These are phyloP conservation scores for Cadophora sp. DNA, from an alignment of 2,329 filamentous ascomycete species.

Conservation along the genomic window DNA sequence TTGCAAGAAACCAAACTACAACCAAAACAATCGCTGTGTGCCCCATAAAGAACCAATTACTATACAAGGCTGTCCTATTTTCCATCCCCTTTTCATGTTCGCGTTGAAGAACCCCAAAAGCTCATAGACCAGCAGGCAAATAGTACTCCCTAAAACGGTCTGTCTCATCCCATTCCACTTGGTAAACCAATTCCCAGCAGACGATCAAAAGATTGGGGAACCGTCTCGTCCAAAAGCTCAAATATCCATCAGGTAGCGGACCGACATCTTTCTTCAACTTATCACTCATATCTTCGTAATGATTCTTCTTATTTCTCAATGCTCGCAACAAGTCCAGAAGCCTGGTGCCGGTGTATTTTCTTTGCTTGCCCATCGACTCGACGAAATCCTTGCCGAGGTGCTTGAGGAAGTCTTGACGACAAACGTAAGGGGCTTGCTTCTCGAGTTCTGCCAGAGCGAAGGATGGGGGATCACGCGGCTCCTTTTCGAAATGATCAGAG, in stretches of 20 bases:
- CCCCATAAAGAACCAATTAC: background rate
- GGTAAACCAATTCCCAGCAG: conserved; percentile 67
- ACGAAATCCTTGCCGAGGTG: conserved; percentile 81
- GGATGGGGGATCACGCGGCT: conserved; percentile 83
- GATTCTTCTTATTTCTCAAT: conserved; percentile 94
- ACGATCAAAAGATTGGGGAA: conserved; percentile 72
- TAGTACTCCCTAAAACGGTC: conserved; percentile 76
- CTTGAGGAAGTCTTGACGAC: conserved; percentile 78
- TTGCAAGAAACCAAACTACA: background rate
- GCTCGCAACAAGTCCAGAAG: conserved; percentile 89
- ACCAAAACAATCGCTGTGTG: background rate
- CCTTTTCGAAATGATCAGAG: conserved; percentile 95
- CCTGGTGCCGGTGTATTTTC: conserved; percentile 87
- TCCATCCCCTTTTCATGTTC: background rate
- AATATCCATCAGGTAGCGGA: conserved; percentile 67
- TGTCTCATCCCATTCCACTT: conserved; percentile 58
- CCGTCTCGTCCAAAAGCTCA: conserved; percentile 70
- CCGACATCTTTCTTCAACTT: conserved; percentile 74
- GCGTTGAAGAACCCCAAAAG: background rate
- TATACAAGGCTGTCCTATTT: conserved; percentile 9
- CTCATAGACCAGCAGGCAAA: conserved; percentile 47
- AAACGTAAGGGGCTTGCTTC: conserved; percentile 57
- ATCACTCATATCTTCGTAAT: conserved; percentile 95
- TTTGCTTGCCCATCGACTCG: conserved; percentile 88
- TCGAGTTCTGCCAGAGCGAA: conserved; percentile 67